These are phyloP conservation scores for Sodiomyces alkalinus DNA, from an alignment of 2,329 filamentous ascomycete genomes.

Conservation along the genomic window DNA sequence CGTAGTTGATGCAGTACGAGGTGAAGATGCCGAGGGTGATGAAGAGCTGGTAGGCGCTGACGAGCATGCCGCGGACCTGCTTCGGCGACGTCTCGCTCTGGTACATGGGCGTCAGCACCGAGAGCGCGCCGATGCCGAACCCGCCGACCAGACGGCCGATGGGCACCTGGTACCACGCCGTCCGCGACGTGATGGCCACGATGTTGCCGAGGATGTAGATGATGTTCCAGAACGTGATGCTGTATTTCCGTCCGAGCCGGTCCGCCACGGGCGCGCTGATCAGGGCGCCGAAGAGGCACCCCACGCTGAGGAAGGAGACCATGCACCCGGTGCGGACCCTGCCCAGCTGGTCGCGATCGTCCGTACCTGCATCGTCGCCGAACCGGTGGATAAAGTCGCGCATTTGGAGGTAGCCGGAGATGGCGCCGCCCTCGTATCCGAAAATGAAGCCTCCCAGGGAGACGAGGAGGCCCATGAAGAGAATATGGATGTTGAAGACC, in stretches of 20 bases:
- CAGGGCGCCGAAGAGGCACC: slow-evolving; percentile 42
- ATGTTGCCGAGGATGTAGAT: slow-evolving; percentile 50
- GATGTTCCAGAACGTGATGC: slow-evolving; percentile 46
- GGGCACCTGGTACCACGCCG: slow-evolving; percentile 48
- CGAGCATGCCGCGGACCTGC: slow-evolving; percentile 46
- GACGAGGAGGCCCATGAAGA: slow-evolving; percentile 33
- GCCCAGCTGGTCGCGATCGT: slow-evolving; percentile 40
- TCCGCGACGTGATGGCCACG: slow-evolving; percentile 42
- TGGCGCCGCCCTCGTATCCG: slow-evolving; percentile 42
- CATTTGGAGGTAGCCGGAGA: slow-evolving; percentile 48
- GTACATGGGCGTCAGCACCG: slow-evolving; percentile 53
- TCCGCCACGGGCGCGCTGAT: slow-evolving; percentile 46
- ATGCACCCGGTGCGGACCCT: slow-evolving; percentile 43
- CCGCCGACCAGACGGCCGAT: slow-evolving; percentile 50
- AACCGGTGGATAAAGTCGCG: slow-evolving; percentile 39
- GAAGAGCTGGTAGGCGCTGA: slow-evolving; percentile 52
- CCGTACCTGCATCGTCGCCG: too few relatives aligned
- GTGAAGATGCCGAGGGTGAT: slow-evolving; percentile 53
- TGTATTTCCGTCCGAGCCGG: slow-evolving; percentile 41
- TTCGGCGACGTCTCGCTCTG: slow-evolving; percentile 51
- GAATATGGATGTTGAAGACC: slow-evolving; percentile 23
- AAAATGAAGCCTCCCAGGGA: slow-evolving; percentile 43
- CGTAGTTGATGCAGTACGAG: slow-evolving; percentile 44
- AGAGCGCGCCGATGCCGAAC: slow-evolving; percentile 48
- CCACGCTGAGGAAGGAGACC: slow-evolving; percentile 45